phyloP scores from a whole-genome alignment of 1,284 basidiomycete genomes.

The Rhodotorula sp. region DNA sequence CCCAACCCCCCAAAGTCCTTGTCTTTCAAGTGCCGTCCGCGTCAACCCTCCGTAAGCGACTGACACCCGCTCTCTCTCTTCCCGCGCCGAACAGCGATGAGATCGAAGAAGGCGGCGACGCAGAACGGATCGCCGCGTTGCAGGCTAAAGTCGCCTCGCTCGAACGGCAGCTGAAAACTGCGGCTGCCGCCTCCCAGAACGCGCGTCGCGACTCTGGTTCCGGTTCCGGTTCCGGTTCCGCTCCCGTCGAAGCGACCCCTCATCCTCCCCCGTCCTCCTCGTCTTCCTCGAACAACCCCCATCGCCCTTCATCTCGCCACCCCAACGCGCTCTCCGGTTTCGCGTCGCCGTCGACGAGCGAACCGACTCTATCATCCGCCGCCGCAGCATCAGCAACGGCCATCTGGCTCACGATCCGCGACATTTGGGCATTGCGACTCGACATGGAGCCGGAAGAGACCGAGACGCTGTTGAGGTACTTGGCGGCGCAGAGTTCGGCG shows the following conservation, averaged over 20 bases:
- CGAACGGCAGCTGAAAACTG: constrained; percentile 24
- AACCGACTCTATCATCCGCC: neutral
- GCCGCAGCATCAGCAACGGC: neutral
- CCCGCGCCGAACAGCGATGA: constrained; percentile 3
- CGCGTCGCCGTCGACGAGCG: neutral
- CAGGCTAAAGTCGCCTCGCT: constrained; percentile 22
- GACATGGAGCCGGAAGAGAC: constrained; percentile 6
- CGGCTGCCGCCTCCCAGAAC: neutral
- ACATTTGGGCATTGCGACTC: constrained; percentile 9
- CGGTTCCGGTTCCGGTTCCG: neutral
- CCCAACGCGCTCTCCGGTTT: no score
- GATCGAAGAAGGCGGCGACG: constrained; percentile 26
- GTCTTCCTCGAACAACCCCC: no score
- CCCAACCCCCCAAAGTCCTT: no score
- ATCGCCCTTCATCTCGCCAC: no score
- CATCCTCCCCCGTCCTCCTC: no score
- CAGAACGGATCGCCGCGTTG: constrained; percentile 16
- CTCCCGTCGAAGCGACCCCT: neutral
- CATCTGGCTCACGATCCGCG: constrained; percentile 2
- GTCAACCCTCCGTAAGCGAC: no score
- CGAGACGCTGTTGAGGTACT: constrained; percentile 1
- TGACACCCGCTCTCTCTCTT: no score
- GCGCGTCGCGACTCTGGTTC: neutral
- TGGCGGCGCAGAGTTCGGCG: constrained; percentile 3
- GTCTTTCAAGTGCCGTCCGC: no score